phyloP scores from a whole-genome alignment of 441 rosid genomes.

The Adansonia grandidieri region DNA sequence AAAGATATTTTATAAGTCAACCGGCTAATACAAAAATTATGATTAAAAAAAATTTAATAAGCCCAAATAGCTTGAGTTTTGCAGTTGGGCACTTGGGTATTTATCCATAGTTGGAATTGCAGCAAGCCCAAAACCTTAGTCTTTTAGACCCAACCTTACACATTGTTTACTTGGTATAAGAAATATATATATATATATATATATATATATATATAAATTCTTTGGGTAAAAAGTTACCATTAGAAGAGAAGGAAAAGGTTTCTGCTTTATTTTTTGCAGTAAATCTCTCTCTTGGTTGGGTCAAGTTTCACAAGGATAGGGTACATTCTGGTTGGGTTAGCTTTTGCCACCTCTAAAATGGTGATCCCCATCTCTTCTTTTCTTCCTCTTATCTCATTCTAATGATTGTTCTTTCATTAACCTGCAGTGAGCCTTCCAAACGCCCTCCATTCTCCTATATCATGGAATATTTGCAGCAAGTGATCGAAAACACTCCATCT shows the following conservation, averaged over 20 bases:
- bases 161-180: slow-evolving; percentile 4
- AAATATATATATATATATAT: no score
- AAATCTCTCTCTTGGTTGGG: no score
- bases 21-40: no score
- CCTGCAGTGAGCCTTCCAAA: slow-evolving; percentile 25
- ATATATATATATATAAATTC: no score
- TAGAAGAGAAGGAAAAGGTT: no score
- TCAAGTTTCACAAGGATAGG: not conserved
- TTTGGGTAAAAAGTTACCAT: no score
- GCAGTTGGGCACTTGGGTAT: not conserved
- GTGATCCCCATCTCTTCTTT: not conserved
- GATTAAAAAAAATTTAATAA: no score
- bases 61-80: no score
- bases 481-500: not conserved
- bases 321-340: not conserved
- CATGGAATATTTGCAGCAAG: slow-evolving; percentile 21
- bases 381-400: not conserved
- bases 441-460: slow-evolving; percentile 23
- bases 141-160: not conserved
- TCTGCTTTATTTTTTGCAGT: no score
- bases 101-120: not conserved
- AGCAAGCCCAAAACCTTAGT: not conserved
- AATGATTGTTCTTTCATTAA: not conserved
- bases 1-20: not conserved
- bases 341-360: not conserved